These are phyloP conservation scores for Dendrobium huoshanense DNA, from an alignment of 106 monocot genomes.

Conservation along the genomic window DNA sequence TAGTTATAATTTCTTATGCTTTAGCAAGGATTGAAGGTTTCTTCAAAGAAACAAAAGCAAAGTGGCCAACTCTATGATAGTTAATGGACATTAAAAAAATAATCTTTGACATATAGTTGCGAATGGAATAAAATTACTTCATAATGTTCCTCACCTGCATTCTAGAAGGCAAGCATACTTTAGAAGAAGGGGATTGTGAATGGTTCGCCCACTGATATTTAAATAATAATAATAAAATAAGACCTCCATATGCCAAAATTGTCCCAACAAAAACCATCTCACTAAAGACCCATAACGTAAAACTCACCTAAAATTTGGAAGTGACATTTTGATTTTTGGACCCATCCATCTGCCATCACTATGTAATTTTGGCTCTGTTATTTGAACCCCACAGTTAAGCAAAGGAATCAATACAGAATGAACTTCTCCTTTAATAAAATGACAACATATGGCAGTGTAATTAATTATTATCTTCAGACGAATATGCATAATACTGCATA, in stretches of 20 bases:
- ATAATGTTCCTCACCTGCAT: conserved; percentile 55
- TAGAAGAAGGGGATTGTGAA: conserved; percentile 62
- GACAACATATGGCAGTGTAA: background rate
- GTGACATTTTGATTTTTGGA: conserved; percentile 74
- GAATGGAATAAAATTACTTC: background rate
- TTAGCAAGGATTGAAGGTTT: no score
- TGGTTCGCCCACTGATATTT: conserved; percentile 70
- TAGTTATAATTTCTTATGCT: no score
- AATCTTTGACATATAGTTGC: no score
- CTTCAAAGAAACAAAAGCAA: no score
- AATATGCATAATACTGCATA: no score
- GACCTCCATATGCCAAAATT: background rate
- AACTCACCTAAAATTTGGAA: conserved; percentile 91
- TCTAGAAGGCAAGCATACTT: conserved; percentile 88
- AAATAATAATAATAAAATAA: conserved; percentile 5
- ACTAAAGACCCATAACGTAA: background rate
- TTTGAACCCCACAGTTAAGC: conserved; percentile 2
- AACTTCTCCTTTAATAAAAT: background rate
- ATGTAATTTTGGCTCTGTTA: conserved; percentile 33
- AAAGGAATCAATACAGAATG: background rate
- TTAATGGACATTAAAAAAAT: no score
- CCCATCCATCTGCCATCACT: conserved; percentile 43
- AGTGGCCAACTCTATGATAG: no score
- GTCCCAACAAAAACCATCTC: background rate
- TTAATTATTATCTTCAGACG: background rate